A percentile compares a stretch with the other conserved stretches of the same genome.
Conservation (phyloP, 2,329 filamentous ascomycete species). For the Exserohilum turcica region DNA sequence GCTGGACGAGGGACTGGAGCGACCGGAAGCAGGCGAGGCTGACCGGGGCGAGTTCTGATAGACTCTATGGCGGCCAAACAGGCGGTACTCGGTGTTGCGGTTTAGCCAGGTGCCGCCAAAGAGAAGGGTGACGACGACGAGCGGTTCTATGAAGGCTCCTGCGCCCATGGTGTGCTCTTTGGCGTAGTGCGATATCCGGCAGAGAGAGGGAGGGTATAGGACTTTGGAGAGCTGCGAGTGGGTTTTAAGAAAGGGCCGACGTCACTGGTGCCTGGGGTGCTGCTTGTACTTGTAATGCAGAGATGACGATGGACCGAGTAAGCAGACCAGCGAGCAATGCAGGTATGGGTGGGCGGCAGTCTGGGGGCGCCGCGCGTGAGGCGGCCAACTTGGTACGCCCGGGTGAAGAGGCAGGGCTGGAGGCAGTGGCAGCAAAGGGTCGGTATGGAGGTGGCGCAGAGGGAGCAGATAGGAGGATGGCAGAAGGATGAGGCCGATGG, state of each 20-base stretch:
- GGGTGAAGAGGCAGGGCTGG: neutral
- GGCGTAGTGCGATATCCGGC: neutral
- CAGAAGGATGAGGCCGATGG: neutral
- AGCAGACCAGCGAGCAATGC: neutral
- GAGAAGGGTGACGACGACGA: conserved; percentile 64
- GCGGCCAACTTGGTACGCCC: neutral
- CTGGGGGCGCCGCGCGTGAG: conserved; percentile 1
- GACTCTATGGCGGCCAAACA: conserved; percentile 38
- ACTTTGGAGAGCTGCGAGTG: neutral
- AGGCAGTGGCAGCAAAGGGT: neutral
- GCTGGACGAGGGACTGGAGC: conserved; percentile 48
- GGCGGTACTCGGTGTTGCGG: conserved; percentile 52
- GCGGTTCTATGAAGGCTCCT: conserved; percentile 65
- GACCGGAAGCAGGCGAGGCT: conserved; percentile 51
- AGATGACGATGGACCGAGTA: neutral
- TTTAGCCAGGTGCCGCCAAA: conserved; percentile 68
- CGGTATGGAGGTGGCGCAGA: neutral
- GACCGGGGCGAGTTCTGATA: conserved; percentile 34
- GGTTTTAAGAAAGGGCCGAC: neutral
- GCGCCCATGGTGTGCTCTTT: conserved; percentile 54
- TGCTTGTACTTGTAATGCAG: neutral
- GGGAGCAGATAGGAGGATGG: neutral
- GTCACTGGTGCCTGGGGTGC: neutral
- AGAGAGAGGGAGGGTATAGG: neutral
- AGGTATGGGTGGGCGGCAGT: neutral